phyloP scores from a whole-genome alignment of 768 basidiomycete genomes.

The Asterophora parasitica region DNA sequence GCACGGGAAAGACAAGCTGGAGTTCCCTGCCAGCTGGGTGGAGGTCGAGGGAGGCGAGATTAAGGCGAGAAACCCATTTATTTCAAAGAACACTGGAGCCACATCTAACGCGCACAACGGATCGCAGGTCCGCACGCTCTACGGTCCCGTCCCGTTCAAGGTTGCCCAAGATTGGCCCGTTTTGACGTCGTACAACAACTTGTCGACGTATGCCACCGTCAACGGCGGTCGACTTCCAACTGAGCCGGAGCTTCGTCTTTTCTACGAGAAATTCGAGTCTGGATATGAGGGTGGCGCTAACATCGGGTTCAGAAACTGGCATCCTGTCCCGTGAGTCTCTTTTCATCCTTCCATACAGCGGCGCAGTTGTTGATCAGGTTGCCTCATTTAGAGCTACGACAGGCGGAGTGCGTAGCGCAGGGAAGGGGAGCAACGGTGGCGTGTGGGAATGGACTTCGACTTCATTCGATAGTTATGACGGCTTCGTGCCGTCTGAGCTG shows the following conservation, averaged over 20 bases:
- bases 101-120: neutral
- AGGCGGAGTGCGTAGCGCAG: slow-evolving; percentile 44
- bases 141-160: slow-evolving; percentile 76
- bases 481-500: slow-evolving; percentile 66
- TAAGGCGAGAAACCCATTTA: slow-evolving; percentile 31
- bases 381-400: slow-evolving; percentile 53
- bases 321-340: slow-evolving; percentile 78
- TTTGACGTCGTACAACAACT: slow-evolving; percentile 68
- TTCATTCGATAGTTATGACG: slow-evolving; percentile 61
- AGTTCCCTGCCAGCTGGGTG: slow-evolving; percentile 75
- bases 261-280: slow-evolving; percentile 68
- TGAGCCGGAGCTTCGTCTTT: slow-evolving; percentile 79
- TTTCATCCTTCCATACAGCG: neutral
- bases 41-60: slow-evolving; percentile 42
- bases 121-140: slow-evolving; percentile 72
- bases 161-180: slow-evolving; percentile 86
- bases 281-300: slow-evolving; percentile 80
- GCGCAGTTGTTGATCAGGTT: neutral
- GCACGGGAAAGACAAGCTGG: slow-evolving; percentile 38
- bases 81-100: neutral
- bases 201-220: slow-evolving; percentile 75
- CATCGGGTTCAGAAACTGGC: slow-evolving; percentile 89
- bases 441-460: slow-evolving; percentile 99
- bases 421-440: slow-evolving; percentile 84
- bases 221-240: slow-evolving; percentile 95